Evolutionary conservation across 768 basidiomycete genomes (phyloP).

Genomic region (Hemileccinum impolitum): DNA sequence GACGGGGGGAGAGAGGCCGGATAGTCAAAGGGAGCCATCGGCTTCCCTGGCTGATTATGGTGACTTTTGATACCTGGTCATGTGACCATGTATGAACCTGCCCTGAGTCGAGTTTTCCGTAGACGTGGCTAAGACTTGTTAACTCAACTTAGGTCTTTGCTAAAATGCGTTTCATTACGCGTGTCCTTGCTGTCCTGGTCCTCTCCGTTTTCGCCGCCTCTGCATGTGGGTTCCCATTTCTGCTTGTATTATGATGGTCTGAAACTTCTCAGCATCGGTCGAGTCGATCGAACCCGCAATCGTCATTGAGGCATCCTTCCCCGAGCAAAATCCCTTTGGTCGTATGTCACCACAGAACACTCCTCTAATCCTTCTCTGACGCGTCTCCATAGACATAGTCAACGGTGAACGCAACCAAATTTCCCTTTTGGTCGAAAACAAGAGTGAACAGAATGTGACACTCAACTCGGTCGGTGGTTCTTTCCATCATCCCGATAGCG

Average conservation of each 20-base stretch:
- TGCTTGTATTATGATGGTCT: neutral
- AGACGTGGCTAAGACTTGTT: constrained; percentile 21
- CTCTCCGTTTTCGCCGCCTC: constrained; percentile 31
- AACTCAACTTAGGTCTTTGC: neutral
- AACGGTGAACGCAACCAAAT: constrained; percentile 80
- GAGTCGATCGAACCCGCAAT: constrained; percentile 53
- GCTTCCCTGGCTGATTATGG: too few species aligned
- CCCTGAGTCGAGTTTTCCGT: constrained; percentile 24
- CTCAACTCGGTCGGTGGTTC: constrained; percentile 64
- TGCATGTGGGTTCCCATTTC: constrained; percentile 21
- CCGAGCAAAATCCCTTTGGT: constrained; percentile 70
- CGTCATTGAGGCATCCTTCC: constrained; percentile 52
- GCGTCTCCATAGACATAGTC: constrained; percentile 59
- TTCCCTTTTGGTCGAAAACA: constrained; percentile 67
- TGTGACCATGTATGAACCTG: constrained; percentile 19
- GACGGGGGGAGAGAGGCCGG: constrained; percentile 48
- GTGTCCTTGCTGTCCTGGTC: constrained; percentile 24
- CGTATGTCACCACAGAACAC: constrained; percentile 45
- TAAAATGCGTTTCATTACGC: constrained; percentile 35
- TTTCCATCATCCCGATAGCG: constrained; percentile 60
- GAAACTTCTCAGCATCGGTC: constrained; percentile 19
- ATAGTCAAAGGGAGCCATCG: constrained; percentile 11
- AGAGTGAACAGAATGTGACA: constrained; percentile 68
- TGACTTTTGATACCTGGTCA: constrained; percentile 4
- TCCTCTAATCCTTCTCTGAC: constrained; percentile 9